phyloP scores from a whole-genome alignment of 2,329 filamentous ascomycete genomes.

The Neonectria punicea region DNA sequence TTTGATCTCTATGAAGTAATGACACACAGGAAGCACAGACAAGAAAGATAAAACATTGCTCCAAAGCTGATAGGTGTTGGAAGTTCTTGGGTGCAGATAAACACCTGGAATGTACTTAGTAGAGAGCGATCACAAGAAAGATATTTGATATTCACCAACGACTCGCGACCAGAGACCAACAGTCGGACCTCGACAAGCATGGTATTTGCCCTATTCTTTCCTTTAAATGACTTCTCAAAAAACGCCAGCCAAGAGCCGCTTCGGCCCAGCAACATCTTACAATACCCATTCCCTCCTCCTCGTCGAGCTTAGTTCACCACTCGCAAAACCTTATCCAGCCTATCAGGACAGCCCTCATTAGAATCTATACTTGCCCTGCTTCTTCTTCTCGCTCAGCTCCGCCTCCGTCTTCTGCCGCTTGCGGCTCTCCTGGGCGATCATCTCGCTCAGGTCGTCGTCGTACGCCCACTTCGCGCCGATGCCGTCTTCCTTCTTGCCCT shows the following conservation, averaged over 20 bases:
- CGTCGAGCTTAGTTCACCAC: slow-evolving; percentile 3
- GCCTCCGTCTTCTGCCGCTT: slow-evolving; percentile 91
- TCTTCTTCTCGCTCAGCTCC: slow-evolving; percentile 76
- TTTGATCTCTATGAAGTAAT: neutral
- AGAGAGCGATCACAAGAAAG: neutral
- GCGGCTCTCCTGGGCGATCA: slow-evolving; percentile 93
- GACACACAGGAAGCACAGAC: neutral
- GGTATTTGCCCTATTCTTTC: slow-evolving; percentile 38
- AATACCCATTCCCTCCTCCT: slow-evolving; percentile 24
- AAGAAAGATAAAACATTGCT: neutral
- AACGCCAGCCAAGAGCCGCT: slow-evolving; percentile 38
- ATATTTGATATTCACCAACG: slow-evolving; percentile 38
- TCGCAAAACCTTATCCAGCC: neutral
- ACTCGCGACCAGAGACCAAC: slow-evolving; percentile 6
- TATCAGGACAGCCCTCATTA: slow-evolving; percentile 41
- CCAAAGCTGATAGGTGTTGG: neutral
- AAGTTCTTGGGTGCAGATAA: neutral
- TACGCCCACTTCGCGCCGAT: slow-evolving; percentile 75
- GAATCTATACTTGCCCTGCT: slow-evolving; percentile 63
- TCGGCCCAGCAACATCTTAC: slow-evolving; percentile 21
- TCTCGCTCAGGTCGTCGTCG: slow-evolving; percentile 92
- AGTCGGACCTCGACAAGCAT: slow-evolving; percentile 32
- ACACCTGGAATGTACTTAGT: neutral
- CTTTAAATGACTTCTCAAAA: slow-evolving; percentile 29
- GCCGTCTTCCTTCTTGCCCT: slow-evolving; percentile 72